Conservation (phyloP, 345 rosid genomes). For the Pistacia atlantica region DNA sequence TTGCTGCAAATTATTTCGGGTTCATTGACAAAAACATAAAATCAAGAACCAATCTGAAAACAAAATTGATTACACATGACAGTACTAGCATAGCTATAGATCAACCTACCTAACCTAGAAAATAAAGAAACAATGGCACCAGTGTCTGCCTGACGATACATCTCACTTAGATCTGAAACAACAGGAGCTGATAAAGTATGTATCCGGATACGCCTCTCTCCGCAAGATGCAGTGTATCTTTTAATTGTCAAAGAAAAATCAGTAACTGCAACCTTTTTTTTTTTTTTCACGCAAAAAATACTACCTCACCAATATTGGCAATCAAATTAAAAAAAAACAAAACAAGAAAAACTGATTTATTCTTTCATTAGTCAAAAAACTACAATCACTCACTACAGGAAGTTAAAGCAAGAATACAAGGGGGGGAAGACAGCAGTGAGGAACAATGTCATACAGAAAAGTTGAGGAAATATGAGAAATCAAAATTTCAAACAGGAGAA, state of each 20-base stretch:
- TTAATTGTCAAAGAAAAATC: slow-evolving; percentile 49
- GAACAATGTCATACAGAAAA: neutral
- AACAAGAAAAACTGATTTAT: neutral
- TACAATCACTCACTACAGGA: neutral
- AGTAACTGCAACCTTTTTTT: neutral
- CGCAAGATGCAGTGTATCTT: slow-evolving; percentile 99
- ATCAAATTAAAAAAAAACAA: neutral
- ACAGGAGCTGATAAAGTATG: slow-evolving; percentile 94
- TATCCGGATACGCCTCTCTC: slow-evolving; percentile 98
- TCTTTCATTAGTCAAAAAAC: slow-evolving; percentile 4
- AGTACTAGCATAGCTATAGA: slow-evolving; percentile 7
- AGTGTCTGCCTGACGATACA: slow-evolving; percentile 94
- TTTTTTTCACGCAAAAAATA: too few species aligned
- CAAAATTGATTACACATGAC: slow-evolving; percentile 22
- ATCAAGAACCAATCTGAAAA: slow-evolving; percentile 11
- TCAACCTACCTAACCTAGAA: slow-evolving; percentile 74
- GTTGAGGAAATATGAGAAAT: neutral
- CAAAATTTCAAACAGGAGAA: neutral
- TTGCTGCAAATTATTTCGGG: slow-evolving; percentile 59
- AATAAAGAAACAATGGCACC: slow-evolving; percentile 87
- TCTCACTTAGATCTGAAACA: slow-evolving; percentile 88
- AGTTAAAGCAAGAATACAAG: slow-evolving; percentile 6
- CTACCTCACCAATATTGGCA: neutral
- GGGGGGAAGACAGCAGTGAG: neutral
- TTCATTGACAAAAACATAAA: slow-evolving; percentile 17